phyloP scores from a whole-genome alignment of 495 filamentous ascomycete species.

The Parmelia sp. region DNA sequence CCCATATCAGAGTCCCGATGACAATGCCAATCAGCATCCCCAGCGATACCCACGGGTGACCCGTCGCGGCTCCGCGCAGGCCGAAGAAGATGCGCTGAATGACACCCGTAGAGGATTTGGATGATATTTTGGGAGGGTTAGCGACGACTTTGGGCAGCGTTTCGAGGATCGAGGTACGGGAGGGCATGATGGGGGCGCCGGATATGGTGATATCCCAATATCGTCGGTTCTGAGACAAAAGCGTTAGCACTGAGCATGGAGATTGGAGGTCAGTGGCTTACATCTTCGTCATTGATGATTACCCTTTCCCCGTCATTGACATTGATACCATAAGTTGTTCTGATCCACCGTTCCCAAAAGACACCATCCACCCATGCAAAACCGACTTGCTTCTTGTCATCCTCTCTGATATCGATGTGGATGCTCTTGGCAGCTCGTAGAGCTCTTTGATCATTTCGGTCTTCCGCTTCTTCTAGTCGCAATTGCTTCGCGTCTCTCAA shows the following conservation, averaged over 20 bases:
- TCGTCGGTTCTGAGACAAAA: constrained; percentile 59
- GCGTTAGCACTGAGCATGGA: constrained; percentile 28
- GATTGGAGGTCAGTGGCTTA: constrained; percentile 44
- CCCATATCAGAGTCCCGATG: constrained; percentile 45
- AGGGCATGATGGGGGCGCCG: constrained; percentile 79
- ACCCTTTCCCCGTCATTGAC: constrained; percentile 81
- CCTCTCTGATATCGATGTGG: constrained; percentile 77
- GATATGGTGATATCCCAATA: constrained; percentile 94
- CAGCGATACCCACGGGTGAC: constrained; percentile 67
- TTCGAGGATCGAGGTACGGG: constrained; percentile 89
- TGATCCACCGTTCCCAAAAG: constrained; percentile 96
- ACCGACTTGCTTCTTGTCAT: constrained; percentile 78
- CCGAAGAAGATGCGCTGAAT: constrained; percentile 76
- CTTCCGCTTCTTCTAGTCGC: constrained; percentile 92
- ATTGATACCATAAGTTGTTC: constrained; percentile 87
- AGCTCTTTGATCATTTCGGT: constrained; percentile 82
- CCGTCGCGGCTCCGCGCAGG: constrained; percentile 56
- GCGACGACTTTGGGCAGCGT: constrained; percentile 72
- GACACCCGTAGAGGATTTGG: constrained; percentile 76
- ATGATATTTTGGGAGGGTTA: constrained; percentile 69
- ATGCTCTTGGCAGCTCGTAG: constrained; percentile 85
- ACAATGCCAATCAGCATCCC: constrained; percentile 53
- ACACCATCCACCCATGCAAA: constrained; percentile 99
- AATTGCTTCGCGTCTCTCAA: constrained; percentile 90
- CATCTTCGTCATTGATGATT: constrained; percentile 95